These are phyloP conservation scores for Globisporangium irregulare DNA, from an alignment of 352 stramenopile species.

Conservation along the genomic window DNA sequence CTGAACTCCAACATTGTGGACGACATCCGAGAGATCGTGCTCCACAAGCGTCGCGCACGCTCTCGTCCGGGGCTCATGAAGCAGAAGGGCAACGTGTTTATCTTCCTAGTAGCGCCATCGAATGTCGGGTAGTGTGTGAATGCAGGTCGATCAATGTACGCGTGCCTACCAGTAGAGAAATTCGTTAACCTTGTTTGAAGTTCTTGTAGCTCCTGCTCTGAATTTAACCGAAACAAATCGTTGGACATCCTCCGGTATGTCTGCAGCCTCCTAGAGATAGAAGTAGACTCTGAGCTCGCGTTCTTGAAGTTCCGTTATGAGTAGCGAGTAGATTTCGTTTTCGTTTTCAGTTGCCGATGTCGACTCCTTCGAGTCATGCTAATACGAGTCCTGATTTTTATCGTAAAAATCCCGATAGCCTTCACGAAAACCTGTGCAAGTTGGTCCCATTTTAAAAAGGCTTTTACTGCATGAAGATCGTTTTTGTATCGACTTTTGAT, in stretches of 20 bases:
- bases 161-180: neutral
- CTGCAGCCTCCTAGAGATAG: too few relatives aligned
- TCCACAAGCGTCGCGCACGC: slow-evolving; percentile 24
- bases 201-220: neutral
- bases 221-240: too few relatives aligned
- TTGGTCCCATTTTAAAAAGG: neutral
- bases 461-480: neutral
- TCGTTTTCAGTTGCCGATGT: too few relatives aligned
- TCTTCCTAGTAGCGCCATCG: slow-evolving; percentile 32
- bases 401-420: too few relatives aligned
- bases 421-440: too few relatives aligned
- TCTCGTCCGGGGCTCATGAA: slow-evolving; percentile 26
- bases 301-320: too few relatives aligned
- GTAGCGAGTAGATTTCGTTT: too few relatives aligned
- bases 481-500: neutral
- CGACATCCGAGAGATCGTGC: slow-evolving; percentile 29
- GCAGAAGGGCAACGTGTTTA: slow-evolving; percentile 32
- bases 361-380: too few relatives aligned
- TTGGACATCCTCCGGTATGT: too few relatives aligned
- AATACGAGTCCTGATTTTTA: too few relatives aligned
- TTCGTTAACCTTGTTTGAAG: neutral
- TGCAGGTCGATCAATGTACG: neutral
- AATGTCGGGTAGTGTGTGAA: slow-evolving; percentile 9
- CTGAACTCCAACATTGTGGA: slow-evolving; percentile 58
- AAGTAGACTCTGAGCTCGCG: too few relatives aligned